Conservation (phyloP, 352 stramenopile genomes). For the Globisporangium yorkense region DNA sequence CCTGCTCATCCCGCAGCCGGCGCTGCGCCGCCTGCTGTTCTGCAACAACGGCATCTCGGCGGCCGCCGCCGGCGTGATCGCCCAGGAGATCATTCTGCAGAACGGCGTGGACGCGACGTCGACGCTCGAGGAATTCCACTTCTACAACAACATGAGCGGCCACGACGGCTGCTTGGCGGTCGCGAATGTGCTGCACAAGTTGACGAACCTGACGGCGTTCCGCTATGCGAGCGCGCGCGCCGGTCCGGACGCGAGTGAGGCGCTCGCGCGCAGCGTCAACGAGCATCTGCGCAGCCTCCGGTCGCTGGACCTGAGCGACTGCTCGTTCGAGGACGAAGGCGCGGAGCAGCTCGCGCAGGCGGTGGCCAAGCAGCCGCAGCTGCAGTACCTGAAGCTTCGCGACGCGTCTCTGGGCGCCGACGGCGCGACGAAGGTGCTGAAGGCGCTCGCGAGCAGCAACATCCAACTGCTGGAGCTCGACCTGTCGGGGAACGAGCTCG, state of each 20-base stretch:
- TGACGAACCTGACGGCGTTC: conserved; percentile 44
- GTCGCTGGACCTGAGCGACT: conserved; percentile 91
- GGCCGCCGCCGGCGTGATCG: conserved; percentile 51
- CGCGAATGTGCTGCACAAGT: conserved; percentile 43
- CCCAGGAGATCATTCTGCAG: conserved; percentile 65
- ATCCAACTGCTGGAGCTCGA: conserved; percentile 78
- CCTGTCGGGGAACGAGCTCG: conserved; percentile 88
- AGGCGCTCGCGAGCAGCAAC: conserved; percentile 53
- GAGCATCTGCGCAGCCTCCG: conserved; percentile 41
- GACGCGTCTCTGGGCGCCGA: conserved; percentile 85
- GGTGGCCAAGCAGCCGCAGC: conserved; percentile 50
- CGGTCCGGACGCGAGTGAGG: conserved; percentile 40
- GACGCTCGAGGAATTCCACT: conserved; percentile 70
- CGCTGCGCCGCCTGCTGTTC: conserved; percentile 55
- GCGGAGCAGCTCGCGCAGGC: conserved; percentile 60
- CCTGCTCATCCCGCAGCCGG: conserved; percentile 62
- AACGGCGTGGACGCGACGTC: conserved; percentile 31
- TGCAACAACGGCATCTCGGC: conserved; percentile 81
- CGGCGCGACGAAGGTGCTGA: conserved; percentile 59
- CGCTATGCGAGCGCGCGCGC: conserved; percentile 67
- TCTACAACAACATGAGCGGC: conserved; percentile 87
- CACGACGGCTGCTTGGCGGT: conserved; percentile 58
- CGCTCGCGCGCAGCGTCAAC: conserved; percentile 42
- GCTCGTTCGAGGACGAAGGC: conserved; percentile 84
- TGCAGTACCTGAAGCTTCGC: conserved; percentile 84